Evolutionary conservation across 2,329 filamentous ascomycete species (phyloP), one percentile per base, ranked within the genome.

Genomic region (Aspergillus tamarii): DNA sequence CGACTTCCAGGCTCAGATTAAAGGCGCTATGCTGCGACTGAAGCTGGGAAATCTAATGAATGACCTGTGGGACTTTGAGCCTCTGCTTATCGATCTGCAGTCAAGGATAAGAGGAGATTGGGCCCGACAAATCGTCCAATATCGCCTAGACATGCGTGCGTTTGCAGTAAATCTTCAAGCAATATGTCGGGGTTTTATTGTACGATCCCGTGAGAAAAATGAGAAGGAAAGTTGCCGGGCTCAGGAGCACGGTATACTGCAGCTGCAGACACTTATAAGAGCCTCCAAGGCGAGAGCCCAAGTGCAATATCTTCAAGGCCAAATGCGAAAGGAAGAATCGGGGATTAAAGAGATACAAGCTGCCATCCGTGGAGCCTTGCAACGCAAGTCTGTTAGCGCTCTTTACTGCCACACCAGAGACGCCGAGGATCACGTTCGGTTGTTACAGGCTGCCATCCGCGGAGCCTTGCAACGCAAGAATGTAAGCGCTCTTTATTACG

Each of bases 41-140:
- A 85, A 85, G 61, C 86, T 98, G 2, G 93, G 93, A 5, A 83
- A 90, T 57, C 85, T 88, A 60, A 98, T 99, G 95, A 91, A 97
- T 72, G 81, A 87, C 50, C 85, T 99, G 4, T 99, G 95, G 95
- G 91, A 95, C 66, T 85, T 87, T 14, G 95, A 99, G 77, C 85
- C 89, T 30, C 84, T 86, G 76, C 79, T 99, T 32, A 81, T 94
- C 50, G 90, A 96, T 59, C 83, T 99, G 11, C 96, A 99, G 77
- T 88, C 94, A 9, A 88, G 90, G 45, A 91, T 98, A 61, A 89
- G 95, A 64, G 96, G 93, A 59, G 93, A 96, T 72, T 97, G 92
- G 80, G 87, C 92, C 2, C 85, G 94, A 53, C 93, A 97, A 76
- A 87, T 98, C 62, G 87, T 90, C 68, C 87, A 88, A 65, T 97